Conservation (phyloP, 345 rosid genomes). For the Pseudoturritis turrita region DNA sequence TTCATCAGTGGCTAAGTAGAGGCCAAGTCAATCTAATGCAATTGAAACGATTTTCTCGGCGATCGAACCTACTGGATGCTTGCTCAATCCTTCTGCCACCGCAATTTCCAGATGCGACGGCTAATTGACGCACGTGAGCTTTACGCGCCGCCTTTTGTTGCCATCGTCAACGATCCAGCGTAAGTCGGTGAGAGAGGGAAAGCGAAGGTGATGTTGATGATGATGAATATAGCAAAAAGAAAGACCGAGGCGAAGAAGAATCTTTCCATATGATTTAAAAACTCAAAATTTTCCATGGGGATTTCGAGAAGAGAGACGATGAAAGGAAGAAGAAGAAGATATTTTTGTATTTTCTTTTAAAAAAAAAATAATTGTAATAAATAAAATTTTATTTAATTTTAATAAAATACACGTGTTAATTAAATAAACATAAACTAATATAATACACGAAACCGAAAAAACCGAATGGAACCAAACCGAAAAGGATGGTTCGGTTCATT, state of each 20-base stretch:
- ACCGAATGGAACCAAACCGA: too few species aligned
- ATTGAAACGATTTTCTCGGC: constrained; percentile 41
- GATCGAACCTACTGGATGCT: constrained; percentile 47
- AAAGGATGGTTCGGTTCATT: too few species aligned
- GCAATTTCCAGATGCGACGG: constrained; percentile 55
- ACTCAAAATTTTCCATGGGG: too few species aligned
- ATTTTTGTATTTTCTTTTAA: too few species aligned
- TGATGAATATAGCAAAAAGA: not conserved
- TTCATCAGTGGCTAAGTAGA: constrained; percentile 47
- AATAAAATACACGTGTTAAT: too few species aligned
- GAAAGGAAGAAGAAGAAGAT: too few species aligned
- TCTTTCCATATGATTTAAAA: too few species aligned
- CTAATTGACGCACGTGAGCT: constrained; percentile 72
- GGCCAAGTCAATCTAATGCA: constrained; percentile 76
- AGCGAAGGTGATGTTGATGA: constrained; percentile 7
- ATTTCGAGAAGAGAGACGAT: too few species aligned
- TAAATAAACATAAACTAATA: too few species aligned
- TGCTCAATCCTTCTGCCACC: constrained; percentile 75
- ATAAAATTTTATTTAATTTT: too few species aligned
- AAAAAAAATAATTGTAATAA: too few species aligned
- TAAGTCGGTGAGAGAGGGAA: constrained; percentile 48
- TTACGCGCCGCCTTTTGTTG: constrained; percentile 44
- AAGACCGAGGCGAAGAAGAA: constrained; percentile 2
- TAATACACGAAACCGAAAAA: too few species aligned
- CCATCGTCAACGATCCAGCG: constrained; percentile 56